Evolutionary conservation across 352 stramenopile species (phyloP), one percentile per base, ranked within the genome.

Genomic region (Pythium sukuiense): DNA sequence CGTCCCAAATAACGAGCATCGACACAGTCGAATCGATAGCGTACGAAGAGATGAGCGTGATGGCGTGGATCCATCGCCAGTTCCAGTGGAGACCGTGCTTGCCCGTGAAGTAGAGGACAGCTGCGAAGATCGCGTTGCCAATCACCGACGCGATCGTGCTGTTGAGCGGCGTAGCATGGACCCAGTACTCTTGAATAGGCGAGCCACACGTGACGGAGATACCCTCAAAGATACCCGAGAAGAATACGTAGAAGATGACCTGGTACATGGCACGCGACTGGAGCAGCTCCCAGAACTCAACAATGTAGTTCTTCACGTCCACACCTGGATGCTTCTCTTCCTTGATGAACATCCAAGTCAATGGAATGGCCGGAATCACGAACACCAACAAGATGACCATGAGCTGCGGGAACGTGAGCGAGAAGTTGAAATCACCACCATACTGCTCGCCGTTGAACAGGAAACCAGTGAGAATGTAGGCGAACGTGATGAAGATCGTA

Each of bases 1-100:
- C 50, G 14, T 57, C 50, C 50, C 50, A 57, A 14, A 39, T 43
- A 27, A 39, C 33, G 29, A 57, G 55, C 24, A 57, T 27, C 27
- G 61, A 66, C n/a, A 56, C 37, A 13, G 63, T 35, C 45, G 55
- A 30, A 29, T 76, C 70, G 14, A 76, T 62, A 12, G 20, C 35
- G 18, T 57, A 56, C 27, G 41, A 65, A 32, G 3, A 52, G 14
- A 49, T 26, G 41, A 49, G 13, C 13, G 41, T 49, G 41, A 49
- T 49, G 11, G 18, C 41, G 16, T 49, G 41, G 41, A 49, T 26
- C 41, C 41, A 49, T 49, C 41, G 41, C 41, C 41, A 49, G 41
- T 49, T 49, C 41, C 41, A 49, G 11, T 49, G 41, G 4, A 49
- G 41, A 49, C 41, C 41, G 41, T 26, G 18, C 14, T 49, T 49